Base-by-base conservation (phyloP, 129 eudicot species). In the sunflower (Helianthus annuus) region DNA sequence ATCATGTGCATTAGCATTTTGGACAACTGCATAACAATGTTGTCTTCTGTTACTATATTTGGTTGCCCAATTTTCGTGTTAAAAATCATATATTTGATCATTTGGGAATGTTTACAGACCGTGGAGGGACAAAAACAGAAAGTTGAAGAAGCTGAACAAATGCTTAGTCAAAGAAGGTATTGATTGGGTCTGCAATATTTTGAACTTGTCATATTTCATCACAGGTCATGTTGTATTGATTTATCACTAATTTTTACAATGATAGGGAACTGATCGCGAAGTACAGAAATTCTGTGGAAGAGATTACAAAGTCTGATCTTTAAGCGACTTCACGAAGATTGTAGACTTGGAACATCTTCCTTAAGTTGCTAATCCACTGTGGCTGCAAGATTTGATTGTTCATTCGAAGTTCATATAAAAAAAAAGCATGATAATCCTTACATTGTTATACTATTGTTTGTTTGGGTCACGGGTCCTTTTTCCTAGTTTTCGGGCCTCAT, bases 161-260 rank as follows among this genome's bases (percentile, higher is more conserved):
- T 94, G 82, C 82, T 90, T 59, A 82, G 77, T 70, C 96, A 90
- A 71, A 84, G 99, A 78, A 94, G 97, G 99, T 90, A 69, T 34
- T 60, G 1, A 69, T 34, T 60, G 1, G 9, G 39, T 45, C 64
- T 60, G 39, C 60, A 53, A 56, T 53, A 36, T 40, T 55, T 16
- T 22, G 10, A 56, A 17, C 22, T 62, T 14, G 62, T 17, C 56
- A 34, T 16, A 10, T 32, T 16, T 0, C 10, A 48, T 56, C 10
- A 44, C 15, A n/a, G 16, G 42, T 55, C 32, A 46, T 45, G 14
- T 44, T 15, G 19, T 44, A 44, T n/a, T 71, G 29, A 75, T 56
- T 48, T 63, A 57, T 69, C 22, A 0, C 19, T 73, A 3, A 16
- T 34, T 64, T 71, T 17, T 66, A 54, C 51, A 45, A 58, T 68